These are phyloP conservation scores for Pyrus pyrifolia DNA, from an alignment of 306 rosid species.

Conservation along the genomic window DNA sequence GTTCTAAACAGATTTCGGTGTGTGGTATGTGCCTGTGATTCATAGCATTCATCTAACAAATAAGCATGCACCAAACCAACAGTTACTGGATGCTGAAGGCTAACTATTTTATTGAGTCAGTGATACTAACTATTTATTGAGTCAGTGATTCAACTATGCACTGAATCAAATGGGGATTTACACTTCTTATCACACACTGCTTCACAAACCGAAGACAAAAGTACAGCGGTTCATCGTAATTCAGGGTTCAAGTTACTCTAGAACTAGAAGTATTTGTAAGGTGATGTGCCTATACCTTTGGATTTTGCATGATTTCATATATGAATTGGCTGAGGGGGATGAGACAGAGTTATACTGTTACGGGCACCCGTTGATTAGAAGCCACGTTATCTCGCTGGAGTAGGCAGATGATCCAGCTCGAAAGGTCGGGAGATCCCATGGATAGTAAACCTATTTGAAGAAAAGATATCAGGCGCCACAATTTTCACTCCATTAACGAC, in stretches of 20 bases:
- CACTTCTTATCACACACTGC: background rate
- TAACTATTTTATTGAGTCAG: background rate
- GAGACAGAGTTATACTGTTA: background rate
- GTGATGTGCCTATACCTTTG: background rate
- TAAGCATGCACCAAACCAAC: background rate
- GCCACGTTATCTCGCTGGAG: slow-evolving; percentile 4
- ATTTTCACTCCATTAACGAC: slow-evolving; percentile 48
- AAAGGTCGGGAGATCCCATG: slow-evolving; percentile 74
- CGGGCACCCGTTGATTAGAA: background rate
- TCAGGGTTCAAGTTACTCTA: background rate
- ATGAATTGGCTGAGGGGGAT: background rate
- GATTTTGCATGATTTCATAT: background rate
- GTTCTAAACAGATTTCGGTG: background rate
- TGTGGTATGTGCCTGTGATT: background rate
- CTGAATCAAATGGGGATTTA: background rate
- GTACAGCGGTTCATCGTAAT: too few species aligned
- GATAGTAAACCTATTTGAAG: slow-evolving; percentile 45
- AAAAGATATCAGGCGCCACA: slow-evolving; percentile 45
- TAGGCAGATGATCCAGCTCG: slow-evolving; percentile 17
- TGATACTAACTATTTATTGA: background rate
- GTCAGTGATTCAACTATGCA: background rate
- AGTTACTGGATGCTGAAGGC: background rate
- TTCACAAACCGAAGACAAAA: background rate
- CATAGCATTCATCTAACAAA: background rate
- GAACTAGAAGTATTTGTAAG: background rate